phyloP scores from a whole-genome alignment of 805 yeast species.

The Saturnispora besseyi region DNA sequence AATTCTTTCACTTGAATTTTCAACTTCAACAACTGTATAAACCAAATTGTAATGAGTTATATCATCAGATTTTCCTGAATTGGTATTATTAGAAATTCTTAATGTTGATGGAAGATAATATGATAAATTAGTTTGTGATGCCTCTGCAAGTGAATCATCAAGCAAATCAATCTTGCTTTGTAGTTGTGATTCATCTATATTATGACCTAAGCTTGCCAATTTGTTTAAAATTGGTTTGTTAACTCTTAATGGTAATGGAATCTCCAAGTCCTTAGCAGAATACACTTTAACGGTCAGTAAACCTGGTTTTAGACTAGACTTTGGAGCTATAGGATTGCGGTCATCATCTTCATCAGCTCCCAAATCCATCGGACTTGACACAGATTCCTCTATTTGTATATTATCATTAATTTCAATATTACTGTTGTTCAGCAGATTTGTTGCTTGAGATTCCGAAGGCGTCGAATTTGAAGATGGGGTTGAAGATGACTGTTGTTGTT shows the following conservation, averaged over 20 bases:
- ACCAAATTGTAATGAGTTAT: slow-evolving; percentile 39
- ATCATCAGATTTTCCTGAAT: slow-evolving; percentile 54
- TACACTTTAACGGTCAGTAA: slow-evolving; percentile 70
- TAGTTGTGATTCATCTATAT: slow-evolving; percentile 27
- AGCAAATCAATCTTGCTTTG: slow-evolving; percentile 27
- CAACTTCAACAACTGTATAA: slow-evolving; percentile 86
- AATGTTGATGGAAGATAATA: slow-evolving; percentile 38
- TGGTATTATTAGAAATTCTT: slow-evolving; percentile 28
- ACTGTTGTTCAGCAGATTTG: background rate
- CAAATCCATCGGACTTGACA: background rate
- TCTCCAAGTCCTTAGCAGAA: slow-evolving; percentile 52
- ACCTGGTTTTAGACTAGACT: slow-evolving; percentile 43
- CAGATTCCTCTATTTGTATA: background rate
- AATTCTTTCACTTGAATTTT: slow-evolving; percentile 82
- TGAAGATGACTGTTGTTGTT: background rate
- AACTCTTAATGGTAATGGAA: slow-evolving; percentile 64
- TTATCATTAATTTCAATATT: background rate
- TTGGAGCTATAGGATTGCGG: background rate
- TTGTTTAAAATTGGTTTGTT: slow-evolving; percentile 57
- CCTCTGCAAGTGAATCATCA: slow-evolving; percentile 23
- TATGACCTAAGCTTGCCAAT: slow-evolving; percentile 49
- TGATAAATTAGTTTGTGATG: slow-evolving; percentile 22
- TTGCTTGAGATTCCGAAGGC: background rate
- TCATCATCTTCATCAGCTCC: background rate
- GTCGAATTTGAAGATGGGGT: background rate